A percentile compares a stretch with the other conserved stretches of the same genome.
phyloP scores from a whole-genome alignment of 192 early-diverging fungal genomes.

The Lobosporangium transversale region DNA sequence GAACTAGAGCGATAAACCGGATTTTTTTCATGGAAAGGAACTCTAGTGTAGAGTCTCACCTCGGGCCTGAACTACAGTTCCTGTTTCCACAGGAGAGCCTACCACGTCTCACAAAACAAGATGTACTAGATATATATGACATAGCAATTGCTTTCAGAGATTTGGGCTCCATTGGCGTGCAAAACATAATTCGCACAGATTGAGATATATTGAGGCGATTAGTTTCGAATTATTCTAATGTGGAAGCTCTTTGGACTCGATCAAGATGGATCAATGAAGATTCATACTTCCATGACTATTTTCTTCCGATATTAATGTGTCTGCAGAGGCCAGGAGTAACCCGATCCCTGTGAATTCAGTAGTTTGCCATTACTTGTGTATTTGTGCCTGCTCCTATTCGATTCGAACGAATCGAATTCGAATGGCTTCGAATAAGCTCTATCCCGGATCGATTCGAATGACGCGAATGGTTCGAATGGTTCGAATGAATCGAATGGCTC shows the following conservation, averaged over 20 bases:
- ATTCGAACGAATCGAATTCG: no score
- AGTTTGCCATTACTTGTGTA: neutral
- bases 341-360: neutral
- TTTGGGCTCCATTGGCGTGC: neutral
- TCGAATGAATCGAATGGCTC: no score
- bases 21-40: conserved; percentile 2
- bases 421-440: no score
- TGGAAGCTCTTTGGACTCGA: conserved; percentile 1
- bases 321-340: conserved; percentile 2
- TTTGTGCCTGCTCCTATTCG: neutral
- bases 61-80: neutral
- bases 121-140: conserved; percentile 2
- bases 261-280: conserved; percentile 5
- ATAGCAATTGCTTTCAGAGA: neutral
- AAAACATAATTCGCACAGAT: conserved; percentile 2
- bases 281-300: conserved; percentile 4
- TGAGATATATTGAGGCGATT: conserved; percentile 3
- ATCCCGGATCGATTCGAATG: no score
- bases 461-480: no score
- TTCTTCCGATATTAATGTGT: neutral
- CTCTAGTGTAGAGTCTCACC: neutral
- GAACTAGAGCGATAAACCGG: neutral
- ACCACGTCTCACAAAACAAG: neutral
- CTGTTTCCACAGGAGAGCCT: neutral
- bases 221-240: conserved; percentile 2